Conservation (phyloP, 148 eudicot genomes). For the Vaccinium corymbosum region DNA sequence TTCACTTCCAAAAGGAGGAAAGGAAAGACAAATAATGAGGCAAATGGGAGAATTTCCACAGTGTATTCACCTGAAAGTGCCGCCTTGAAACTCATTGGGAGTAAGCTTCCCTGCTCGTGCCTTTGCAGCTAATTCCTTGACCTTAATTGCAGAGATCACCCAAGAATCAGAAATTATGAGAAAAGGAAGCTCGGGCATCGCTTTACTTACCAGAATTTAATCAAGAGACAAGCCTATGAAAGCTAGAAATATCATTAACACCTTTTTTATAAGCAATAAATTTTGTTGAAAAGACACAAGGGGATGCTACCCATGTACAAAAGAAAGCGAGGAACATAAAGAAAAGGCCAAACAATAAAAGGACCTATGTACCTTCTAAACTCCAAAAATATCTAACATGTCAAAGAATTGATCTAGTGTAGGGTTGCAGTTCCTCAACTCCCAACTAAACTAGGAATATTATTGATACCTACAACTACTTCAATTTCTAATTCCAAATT, state of each 20-base stretch:
- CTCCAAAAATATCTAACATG: no score
- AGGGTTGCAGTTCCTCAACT: no score
- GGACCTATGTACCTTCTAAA: no score
- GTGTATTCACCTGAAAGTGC: slow-evolving; percentile 80
- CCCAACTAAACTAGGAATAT: neutral
- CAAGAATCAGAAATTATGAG: slow-evolving; percentile 10
- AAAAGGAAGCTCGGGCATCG: slow-evolving; percentile 1
- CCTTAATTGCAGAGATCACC: slow-evolving; percentile 34
- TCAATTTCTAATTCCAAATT: neutral
- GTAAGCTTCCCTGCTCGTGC: slow-evolving; percentile 85
- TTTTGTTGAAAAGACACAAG: no score
- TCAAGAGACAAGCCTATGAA: slow-evolving; percentile 11
- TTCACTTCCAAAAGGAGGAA: neutral
- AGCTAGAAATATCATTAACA: neutral
- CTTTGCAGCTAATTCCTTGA: slow-evolving; percentile 88
- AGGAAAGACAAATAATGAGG: neutral
- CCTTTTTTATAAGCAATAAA: neutral
- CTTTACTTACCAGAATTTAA: slow-evolving; percentile 1
- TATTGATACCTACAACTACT: neutral
- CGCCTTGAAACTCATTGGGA: slow-evolving; percentile 96
- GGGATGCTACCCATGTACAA: no score
- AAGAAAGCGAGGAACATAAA: no score
- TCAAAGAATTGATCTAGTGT: no score
- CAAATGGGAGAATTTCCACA: neutral
- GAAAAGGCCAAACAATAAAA: no score